Percentiles rank a stretch among this genome's conserved stretches.
Evolutionary conservation across 1,284 basidiomycete species (phyloP).

Genomic region (Ceratobasidium sp.): DNA sequence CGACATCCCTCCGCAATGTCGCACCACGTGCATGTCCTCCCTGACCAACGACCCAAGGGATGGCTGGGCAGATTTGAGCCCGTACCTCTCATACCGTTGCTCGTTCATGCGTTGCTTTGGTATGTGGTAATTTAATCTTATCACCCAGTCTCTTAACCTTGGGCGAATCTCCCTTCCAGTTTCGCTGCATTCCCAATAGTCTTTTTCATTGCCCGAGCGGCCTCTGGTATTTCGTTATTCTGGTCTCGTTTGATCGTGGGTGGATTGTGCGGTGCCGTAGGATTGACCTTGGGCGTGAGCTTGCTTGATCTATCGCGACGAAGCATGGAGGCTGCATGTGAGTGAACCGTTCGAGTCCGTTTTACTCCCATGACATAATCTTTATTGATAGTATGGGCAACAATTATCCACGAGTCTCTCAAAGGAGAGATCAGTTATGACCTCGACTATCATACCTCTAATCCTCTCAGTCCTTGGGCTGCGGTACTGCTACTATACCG

Average conservation of each 20-base stretch:
- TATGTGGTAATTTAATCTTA: background rate
- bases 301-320: constrained; percentile 32
- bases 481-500: constrained; percentile 20
- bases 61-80: constrained; percentile 28
- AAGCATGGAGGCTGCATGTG: constrained; percentile 33
- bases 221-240: constrained; percentile 33
- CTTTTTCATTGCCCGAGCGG: constrained; percentile 5
- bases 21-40: background rate
- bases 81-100: constrained; percentile 8
- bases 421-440: constrained; percentile 29
- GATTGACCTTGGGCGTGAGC: constrained; percentile 22
- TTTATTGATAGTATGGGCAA: constrained; percentile 25
- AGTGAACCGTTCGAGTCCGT: background rate
- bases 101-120: constrained; percentile 29
- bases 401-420: constrained; percentile 28
- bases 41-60: background rate
- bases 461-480: constrained; percentile 37
- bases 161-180: background rate
- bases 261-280: constrained; percentile 31
- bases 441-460: constrained; percentile 37
- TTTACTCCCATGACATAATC: background rate
- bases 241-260: constrained; percentile 36
- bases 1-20: background rate
- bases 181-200: constrained; percentile 30
- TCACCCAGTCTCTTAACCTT: background rate